Evolutionary conservation across 2,329 filamentous ascomycete species (phyloP).

Genomic region (Bipolaris cookei): DNA sequence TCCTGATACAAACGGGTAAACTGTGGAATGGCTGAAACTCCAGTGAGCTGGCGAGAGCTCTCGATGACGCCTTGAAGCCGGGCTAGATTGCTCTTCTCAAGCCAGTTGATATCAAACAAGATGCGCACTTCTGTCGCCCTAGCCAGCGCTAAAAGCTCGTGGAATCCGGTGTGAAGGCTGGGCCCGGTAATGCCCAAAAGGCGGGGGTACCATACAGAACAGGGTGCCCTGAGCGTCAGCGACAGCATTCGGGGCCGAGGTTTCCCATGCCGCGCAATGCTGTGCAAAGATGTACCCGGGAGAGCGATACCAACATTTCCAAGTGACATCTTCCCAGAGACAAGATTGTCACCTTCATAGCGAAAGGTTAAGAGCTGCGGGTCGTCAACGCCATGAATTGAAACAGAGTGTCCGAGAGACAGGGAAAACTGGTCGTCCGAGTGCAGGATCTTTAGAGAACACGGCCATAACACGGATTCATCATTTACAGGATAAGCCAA

Average conservation of each 20-base stretch:
- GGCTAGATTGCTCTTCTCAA: slow-evolving; percentile 2
- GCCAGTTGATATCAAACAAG: slow-evolving; percentile 9
- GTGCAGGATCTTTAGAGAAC: slow-evolving; percentile 4
- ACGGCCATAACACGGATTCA: slow-evolving; percentile 7
- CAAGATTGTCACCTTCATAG: slow-evolving; percentile 11
- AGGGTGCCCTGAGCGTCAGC: slow-evolving; percentile 8
- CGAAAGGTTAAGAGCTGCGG: slow-evolving; percentile 5
- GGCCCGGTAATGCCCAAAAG: neutral
- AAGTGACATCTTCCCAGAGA: slow-evolving; percentile 4
- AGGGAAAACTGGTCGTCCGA: slow-evolving; percentile 7
- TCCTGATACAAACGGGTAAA: slow-evolving; percentile 4
- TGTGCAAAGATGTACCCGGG: neutral
- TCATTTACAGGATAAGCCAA: slow-evolving; percentile 9
- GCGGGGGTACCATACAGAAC: slow-evolving; percentile 10
- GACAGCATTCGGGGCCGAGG: slow-evolving; percentile 5
- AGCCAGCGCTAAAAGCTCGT: slow-evolving; percentile 2
- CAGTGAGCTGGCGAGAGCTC: slow-evolving; percentile 3
- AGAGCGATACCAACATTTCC: neutral
- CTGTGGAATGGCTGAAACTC: slow-evolving; percentile 2
- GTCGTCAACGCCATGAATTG: slow-evolving; percentile 1
- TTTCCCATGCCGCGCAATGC: slow-evolving; percentile 11
- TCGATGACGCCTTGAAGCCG: neutral
- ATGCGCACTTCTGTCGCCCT: slow-evolving; percentile 7
- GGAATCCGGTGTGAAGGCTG: neutral
- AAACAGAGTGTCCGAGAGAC: slow-evolving; percentile 3